Conservation (phyloP, 257 asterid species). For the Cordia subcordata region DNA sequence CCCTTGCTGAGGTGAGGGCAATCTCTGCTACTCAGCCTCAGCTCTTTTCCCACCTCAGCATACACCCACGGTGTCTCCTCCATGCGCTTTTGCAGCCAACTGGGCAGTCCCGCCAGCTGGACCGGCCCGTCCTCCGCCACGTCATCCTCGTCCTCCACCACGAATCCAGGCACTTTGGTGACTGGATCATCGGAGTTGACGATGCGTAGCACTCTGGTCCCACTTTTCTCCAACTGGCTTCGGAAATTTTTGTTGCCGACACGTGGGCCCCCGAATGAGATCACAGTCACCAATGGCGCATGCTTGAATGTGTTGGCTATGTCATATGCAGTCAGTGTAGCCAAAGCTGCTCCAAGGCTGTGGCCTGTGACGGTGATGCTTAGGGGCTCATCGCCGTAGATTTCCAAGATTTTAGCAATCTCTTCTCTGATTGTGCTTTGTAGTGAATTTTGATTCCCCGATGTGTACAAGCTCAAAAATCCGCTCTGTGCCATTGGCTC, state of each 20-base stretch:
- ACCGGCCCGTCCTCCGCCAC: slow-evolving; percentile 1
- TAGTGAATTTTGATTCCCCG: slow-evolving; percentile 24
- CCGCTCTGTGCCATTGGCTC: slow-evolving; percentile 78
- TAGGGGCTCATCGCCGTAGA: slow-evolving; percentile 54
- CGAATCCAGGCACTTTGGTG: slow-evolving; percentile 80
- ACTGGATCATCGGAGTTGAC: slow-evolving; percentile 74
- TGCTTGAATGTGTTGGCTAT: slow-evolving; percentile 41
- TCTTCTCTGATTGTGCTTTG: slow-evolving; percentile 41
- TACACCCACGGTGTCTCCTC: slow-evolving; percentile 72
- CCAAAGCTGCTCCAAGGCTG: slow-evolving; percentile 89
- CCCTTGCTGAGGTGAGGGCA: slow-evolving; percentile 45
- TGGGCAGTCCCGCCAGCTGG: slow-evolving; percentile 21
- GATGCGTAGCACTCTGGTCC: slow-evolving; percentile 59
- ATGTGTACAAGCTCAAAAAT: slow-evolving; percentile 68
- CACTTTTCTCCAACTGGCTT: slow-evolving; percentile 44
- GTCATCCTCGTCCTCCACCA: slow-evolving; percentile 30
- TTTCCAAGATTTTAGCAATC: slow-evolving; percentile 28
- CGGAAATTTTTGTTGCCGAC: slow-evolving; percentile 67
- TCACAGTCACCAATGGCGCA: slow-evolving; percentile 76
- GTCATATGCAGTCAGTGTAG: slow-evolving; percentile 81
- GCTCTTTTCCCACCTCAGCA: slow-evolving; percentile 82
- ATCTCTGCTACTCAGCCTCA: slow-evolving; percentile 57
- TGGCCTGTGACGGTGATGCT: slow-evolving; percentile 93
- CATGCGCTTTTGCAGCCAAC: slow-evolving; percentile 51
- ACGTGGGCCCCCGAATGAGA: slow-evolving; percentile 90